Base-by-base conservation (phyloP, 2,329 filamentous ascomycete genomes). In the Ilyonectria robusta region DNA sequence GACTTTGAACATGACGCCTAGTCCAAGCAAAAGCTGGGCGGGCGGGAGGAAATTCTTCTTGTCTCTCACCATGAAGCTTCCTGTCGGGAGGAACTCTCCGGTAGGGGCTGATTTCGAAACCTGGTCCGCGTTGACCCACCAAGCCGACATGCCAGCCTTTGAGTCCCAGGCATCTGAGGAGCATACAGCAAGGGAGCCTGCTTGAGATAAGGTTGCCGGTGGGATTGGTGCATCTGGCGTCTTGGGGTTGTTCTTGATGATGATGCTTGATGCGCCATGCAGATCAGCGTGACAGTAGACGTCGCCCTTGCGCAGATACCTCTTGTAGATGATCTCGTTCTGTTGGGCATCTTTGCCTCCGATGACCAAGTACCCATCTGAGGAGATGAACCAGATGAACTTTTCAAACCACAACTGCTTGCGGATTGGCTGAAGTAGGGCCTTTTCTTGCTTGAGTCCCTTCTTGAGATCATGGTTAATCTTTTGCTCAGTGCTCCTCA, bases 381-480 rank as follows among this genome's bases (percentile, higher is more conserved):
- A 97, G 1, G 95, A 98, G 73, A 98, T 89, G 82, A 99, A 99
- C 87, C 94, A 98, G 31, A 91, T 85, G 75, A 97, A 99, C 81
- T 99, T 99, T 77, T 99, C 96, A 73, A 98, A 99, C 96, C 96
- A 99, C 75, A 95, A 88, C 71, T 91, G 92, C 76, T 91, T 92
- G 62, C 96, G 89, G 9, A 97, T 92, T 0, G 93, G 94, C 51
- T 95, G 91, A 10, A 98, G 83, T 2, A 97, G 84, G 21, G 94
- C 92, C 79, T 97, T 98, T 81, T 98, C 96, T 77, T 96, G 92
- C 82, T 97, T 97, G 63, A 98, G 81, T 0, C 91, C 92, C 76
- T 94, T 95, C 81, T 93, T 97, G 23, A 98, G 84, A 78, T 97
- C 94, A 13, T 93, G 89, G 5, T 88, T 86, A 23, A 98, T 95